Base-by-base conservation (phyloP, 2,329 filamentous ascomycete genomes). In the Fusarium sp. region DNA sequence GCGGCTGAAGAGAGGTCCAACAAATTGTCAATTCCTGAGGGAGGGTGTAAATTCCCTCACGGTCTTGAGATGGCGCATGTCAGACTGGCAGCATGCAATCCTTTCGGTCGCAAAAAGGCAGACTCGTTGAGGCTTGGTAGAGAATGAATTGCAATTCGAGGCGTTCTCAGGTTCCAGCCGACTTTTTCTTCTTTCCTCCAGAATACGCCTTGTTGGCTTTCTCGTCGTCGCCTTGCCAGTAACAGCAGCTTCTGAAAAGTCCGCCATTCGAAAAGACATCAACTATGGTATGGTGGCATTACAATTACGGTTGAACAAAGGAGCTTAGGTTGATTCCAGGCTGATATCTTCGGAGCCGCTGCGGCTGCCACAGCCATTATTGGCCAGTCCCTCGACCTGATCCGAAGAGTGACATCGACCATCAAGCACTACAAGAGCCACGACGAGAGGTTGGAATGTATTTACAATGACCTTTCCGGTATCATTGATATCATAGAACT, bases 351-450 rank as follows among this genome's bases (percentile, higher is more conserved):
- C 18, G 64, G 64, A 43, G 64, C 64, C 8, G 7, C 35, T 6
- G 59, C 59, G 14, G 59, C 58, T 3, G 59, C 48, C 3, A 56
- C 58, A 22, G 59, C 64, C 20, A 56, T 37, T 10, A 67, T 67
- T 11, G 45, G 54, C 31, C 58, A 67, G 20, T 67, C 64, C 4
- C 41, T 67, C 29, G 37, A 31, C 14, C 22, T 67, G 3, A 67
- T 67, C 22, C 48, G 48, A 4, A 37, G 59, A 45, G 64, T 64
- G 13, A 37, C 48, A 6, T 48, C 48, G 2, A 37, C 64, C 27
- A 67, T 67, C 9, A 37, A 67, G 2, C 31, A 31, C 14, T n/a
- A 64, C 63, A 67, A 67, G 18, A 35, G 45, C 54, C 29, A 37
- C 22, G 45, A 54, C 13, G n/a, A 16, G n/a, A 33, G 31, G 2